Evolutionary conservation across 352 stramenopile species (phyloP).

Genomic region (Phytopythium delawarense): DNA sequence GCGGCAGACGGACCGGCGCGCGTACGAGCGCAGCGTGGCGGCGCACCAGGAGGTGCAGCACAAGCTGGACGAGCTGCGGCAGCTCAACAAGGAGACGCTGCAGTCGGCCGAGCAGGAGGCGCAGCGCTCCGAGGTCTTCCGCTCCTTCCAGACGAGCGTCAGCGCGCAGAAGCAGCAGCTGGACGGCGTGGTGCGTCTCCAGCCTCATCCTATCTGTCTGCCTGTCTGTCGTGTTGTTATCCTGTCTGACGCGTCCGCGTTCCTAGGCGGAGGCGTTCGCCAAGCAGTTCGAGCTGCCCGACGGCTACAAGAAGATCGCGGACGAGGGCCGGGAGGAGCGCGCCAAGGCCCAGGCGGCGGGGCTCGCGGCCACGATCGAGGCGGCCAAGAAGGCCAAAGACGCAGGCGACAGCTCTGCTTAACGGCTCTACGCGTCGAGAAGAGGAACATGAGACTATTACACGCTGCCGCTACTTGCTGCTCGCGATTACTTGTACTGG

Average conservation of each 20-base stretch:
- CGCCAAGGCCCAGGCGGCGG: constrained; percentile 22
- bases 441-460: constrained; percentile 2
- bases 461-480: not conserved
- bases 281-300: constrained; percentile 72
- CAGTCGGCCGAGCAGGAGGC: constrained; percentile 49
- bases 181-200: constrained; percentile 36
- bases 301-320: constrained; percentile 66
- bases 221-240: not conserved
- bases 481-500: not conserved
- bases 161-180: constrained; percentile 60
- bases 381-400: constrained; percentile 10
- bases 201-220: not conserved
- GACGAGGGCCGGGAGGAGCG: constrained; percentile 39
- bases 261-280: constrained; percentile 54
- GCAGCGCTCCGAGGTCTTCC: constrained; percentile 51
- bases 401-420: constrained; percentile 9
- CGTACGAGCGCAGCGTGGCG: constrained; percentile 59
- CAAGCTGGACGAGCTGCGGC: constrained; percentile 57
- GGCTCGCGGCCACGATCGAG: constrained; percentile 5
- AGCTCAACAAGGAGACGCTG: constrained; percentile 56
- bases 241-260: too few relatives aligned
- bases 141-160: constrained; percentile 43
- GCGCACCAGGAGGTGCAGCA: constrained; percentile 49
- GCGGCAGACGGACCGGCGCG: constrained; percentile 60
- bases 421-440: constrained; percentile 6